Base-by-base conservation (phyloP, 1,284 basidiomycete genomes). In the Rhodotorula sp. region DNA sequence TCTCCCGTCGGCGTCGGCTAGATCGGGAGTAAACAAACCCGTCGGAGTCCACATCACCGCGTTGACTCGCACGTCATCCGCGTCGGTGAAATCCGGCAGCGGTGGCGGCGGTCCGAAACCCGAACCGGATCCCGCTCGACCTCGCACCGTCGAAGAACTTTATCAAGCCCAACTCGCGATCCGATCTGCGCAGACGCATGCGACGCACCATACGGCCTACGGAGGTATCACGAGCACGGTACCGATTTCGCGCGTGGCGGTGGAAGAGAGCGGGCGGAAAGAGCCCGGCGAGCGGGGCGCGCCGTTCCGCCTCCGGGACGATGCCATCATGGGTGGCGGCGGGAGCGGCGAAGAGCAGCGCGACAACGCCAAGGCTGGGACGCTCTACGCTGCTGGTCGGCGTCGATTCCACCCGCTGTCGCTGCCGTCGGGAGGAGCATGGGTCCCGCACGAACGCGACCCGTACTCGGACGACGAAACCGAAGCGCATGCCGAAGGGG, bases 381-480 rank as follows among this genome's bases (percentile, higher is more conserved):
- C 45, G 45, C 19, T 72, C 45, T 72, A 52, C 34, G 68, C 69
- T 1, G 55, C 59, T 31, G 71, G 68, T 49, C 52, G n/a, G 62
- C 28, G 65, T 26, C 61, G 19, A 47, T 19, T 38, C 43, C 45
- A 26, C 60, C n/a, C 56, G 12, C 14, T 31, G 1, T 21, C 2
- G 15, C n/a, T 48, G 12, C 14, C 23, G 1, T 21, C 2, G 15
- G 21, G 2, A n/a, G 15, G 19, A 0, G 31, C 28, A 28, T 18
- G 16, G 47, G 18, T 48, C 31, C 34, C 31, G 50, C n/a, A 15
- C 14, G 62, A 50, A 12, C n/a, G 64, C 19, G 72, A 67, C 1
- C 64, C 72, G 21, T 60, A 71, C 50, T 71, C 69, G 19, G 72
- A 74, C 45, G 62, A 67, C 28, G 72, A 71, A 16, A 67, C 63